phyloP scores from a whole-genome alignment of 257 asterid species.

The Nicotiana paniculata region DNA sequence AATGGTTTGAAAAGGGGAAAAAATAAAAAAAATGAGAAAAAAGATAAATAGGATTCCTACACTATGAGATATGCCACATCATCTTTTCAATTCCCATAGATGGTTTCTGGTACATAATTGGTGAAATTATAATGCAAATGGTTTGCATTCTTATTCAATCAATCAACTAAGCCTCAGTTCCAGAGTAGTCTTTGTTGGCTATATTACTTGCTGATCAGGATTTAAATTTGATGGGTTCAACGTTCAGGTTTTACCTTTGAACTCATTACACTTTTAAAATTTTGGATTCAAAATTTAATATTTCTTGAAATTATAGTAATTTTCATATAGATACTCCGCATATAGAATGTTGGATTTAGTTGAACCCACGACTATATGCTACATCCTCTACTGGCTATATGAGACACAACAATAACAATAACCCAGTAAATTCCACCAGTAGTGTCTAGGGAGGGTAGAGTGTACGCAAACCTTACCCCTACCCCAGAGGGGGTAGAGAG shows the following conservation, averaged over 20 bases:
- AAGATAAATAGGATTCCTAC: no score
- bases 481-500: no score
- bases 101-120: not conserved
- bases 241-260: not conserved
- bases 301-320: not conserved
- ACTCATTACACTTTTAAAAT: not conserved
- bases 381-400: not conserved
- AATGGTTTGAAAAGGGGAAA: no score
- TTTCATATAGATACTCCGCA: not conserved
- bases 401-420: not conserved
- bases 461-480: no score
- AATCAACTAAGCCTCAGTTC: not conserved
- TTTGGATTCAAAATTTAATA: not conserved
- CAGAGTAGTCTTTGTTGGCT: not conserved
- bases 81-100: no score
- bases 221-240: no score
- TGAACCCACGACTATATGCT: not conserved
- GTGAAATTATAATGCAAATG: not conserved
- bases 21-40: no score
- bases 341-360: not conserved
- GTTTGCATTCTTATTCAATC: not conserved
- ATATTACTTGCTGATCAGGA: no score
- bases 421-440: no score
- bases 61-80: no score
- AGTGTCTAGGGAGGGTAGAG: no score